Evolutionary conservation across 805 yeast species (phyloP).

Genomic region (Blastobotrys americana): DNA sequence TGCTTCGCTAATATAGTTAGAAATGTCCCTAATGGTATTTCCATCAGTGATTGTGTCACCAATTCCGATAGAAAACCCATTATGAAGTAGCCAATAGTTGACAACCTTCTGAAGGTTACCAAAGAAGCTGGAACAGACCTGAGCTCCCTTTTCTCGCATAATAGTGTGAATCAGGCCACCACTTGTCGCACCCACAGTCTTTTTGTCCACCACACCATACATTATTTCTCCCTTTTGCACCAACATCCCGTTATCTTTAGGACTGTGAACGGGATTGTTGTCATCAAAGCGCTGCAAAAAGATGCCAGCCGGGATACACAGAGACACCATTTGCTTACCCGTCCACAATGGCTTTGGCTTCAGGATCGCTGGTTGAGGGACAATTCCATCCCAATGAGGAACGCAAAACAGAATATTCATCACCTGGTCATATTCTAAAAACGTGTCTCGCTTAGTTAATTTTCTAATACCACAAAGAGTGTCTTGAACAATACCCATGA

Average conservation of each 20-base stretch:
- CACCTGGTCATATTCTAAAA: conserved; percentile 85
- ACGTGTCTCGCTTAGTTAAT: conserved; percentile 84
- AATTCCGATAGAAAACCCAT: conserved; percentile 97
- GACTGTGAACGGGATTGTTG: conserved; percentile 71
- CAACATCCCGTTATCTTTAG: conserved; percentile 93
- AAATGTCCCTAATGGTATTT: conserved; percentile 89
- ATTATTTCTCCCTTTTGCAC: conserved; percentile 92
- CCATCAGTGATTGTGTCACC: conserved; percentile 99
- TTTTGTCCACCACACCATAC: conserved; percentile 97
- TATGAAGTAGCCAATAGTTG: conserved; percentile 92
- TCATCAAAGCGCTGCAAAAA: conserved; percentile 92
- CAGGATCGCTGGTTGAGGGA: conserved; percentile 89
- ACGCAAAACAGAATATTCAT: conserved; percentile 97
- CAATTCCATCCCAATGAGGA: conserved; percentile 97
- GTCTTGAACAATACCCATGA: conserved; percentile 99
- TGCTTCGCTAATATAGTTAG: conserved; percentile 87
- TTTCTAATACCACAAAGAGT: conserved; percentile 96
- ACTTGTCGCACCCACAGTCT: conserved; percentile 96
- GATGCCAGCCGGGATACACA: conserved; percentile 94
- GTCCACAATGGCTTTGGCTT: conserved; percentile 97
- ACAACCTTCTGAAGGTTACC: conserved; percentile 93
- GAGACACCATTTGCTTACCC: conserved; percentile 88
- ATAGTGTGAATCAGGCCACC: conserved; percentile 98
- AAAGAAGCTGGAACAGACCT: conserved; percentile 79
- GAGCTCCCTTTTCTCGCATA: conserved; percentile 95